These are phyloP conservation scores for Mytilinidion resinicola DNA, from an alignment of 495 filamentous ascomycete genomes.

Conservation along the genomic window DNA sequence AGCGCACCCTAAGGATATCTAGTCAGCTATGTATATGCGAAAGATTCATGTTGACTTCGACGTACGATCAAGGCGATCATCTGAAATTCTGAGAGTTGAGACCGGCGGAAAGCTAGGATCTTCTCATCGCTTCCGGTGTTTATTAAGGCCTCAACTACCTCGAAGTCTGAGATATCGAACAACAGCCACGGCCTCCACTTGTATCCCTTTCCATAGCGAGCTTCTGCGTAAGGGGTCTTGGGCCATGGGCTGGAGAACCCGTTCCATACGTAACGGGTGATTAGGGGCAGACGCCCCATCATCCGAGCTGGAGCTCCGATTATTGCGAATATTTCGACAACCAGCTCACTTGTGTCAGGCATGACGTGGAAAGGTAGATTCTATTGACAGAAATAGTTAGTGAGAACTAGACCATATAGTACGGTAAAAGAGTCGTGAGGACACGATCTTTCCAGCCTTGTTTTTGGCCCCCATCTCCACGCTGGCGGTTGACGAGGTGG, in stretches of 20 bases:
- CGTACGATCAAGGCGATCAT: slow-evolving; percentile 19
- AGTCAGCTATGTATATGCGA: background rate
- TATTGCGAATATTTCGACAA: slow-evolving; percentile 11
- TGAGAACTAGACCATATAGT: no score
- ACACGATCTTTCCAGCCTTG: no score
- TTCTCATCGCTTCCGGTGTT: slow-evolving; percentile 15
- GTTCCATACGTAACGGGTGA: slow-evolving; percentile 7
- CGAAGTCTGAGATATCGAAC: slow-evolving; percentile 20
- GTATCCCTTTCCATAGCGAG: slow-evolving; percentile 13
- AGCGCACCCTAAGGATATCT: slow-evolving; percentile 10
- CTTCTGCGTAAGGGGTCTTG: slow-evolving; percentile 1
- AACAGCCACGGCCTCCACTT: slow-evolving; percentile 17
- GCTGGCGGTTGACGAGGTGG: no score
- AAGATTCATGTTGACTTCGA: background rate
- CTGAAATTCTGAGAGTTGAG: slow-evolving; percentile 11
- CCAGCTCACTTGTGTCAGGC: no score
- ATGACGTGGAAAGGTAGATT: no score
- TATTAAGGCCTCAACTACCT: slow-evolving; percentile 16
- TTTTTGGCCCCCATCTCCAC: no score
- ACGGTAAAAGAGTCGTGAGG: no score
- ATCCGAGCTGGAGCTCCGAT: slow-evolving; percentile 16
- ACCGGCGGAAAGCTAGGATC: slow-evolving; percentile 9
- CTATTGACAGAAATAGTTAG: no score
- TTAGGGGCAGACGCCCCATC: slow-evolving; percentile 4
- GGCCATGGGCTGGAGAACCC: background rate